A percentile compares a stretch with the other conserved stretches of the same genome.
Conservation (phyloP, 2,329 filamentous ascomycete genomes). For the Phialophora verrucosa region DNA sequence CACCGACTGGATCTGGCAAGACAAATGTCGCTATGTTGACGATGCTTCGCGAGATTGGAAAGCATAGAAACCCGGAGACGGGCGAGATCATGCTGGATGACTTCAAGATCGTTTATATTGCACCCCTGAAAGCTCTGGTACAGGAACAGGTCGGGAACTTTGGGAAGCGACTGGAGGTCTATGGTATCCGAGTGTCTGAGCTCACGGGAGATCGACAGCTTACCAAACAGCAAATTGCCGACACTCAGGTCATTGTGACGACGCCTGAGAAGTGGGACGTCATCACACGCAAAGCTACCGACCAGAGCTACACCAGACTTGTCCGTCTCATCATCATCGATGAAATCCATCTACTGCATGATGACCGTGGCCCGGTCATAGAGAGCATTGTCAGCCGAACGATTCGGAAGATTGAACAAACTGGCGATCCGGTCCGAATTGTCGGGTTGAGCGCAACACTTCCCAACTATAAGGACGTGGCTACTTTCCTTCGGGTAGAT, state of each 20-base stretch:
- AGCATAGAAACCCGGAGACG: conserved; percentile 84
- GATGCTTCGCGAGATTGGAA: conserved; percentile 94
- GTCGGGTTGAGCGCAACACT: conserved; percentile 93
- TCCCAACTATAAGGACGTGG: conserved; percentile 95
- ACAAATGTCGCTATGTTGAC: conserved; percentile 98
- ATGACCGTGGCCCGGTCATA: conserved; percentile 93
- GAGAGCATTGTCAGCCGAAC: conserved; percentile 97
- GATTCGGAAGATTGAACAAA: conserved; percentile 90
- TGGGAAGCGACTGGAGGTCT: conserved; percentile 85
- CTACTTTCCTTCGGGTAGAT: conserved; percentile 91
- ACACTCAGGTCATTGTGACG: conserved; percentile 97
- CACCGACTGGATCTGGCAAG: conserved; percentile 95
- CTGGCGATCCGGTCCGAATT: conserved; percentile 87
- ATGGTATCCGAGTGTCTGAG: conserved; percentile 92
- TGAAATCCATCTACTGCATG: conserved; percentile 96
- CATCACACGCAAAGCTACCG: conserved; percentile 95
- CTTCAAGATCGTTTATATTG: conserved; percentile 99
- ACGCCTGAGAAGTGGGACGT: conserved; percentile 99
- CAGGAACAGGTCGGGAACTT: conserved; percentile 99
- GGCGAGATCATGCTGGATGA: conserved; percentile 95
- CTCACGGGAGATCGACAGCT: conserved; percentile 96
- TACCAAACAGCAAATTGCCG: conserved; percentile 96
- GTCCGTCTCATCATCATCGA: conserved; percentile 96
- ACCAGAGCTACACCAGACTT: conserved; percentile 96
- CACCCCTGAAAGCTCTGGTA: conserved; percentile 91